Conservation (phyloP, 495 filamentous ascomycete species). For the Penicillium angulare region DNA sequence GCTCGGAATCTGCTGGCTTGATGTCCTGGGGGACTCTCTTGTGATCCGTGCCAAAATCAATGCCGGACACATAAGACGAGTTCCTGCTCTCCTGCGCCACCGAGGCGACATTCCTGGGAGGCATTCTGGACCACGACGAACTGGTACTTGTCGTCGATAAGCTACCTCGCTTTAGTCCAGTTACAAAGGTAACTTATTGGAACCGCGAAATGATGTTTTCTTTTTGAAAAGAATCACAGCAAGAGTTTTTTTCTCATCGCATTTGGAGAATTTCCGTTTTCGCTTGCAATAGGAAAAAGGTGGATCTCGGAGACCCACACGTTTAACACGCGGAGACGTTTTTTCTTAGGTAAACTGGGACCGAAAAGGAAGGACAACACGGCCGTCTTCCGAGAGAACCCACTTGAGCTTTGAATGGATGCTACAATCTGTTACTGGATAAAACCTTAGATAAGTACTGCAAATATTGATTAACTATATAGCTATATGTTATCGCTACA, state of each 20-base stretch:
- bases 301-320: slow-evolving; percentile 7
- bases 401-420: too few species aligned
- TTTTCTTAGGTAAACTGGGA: slow-evolving; percentile 24
- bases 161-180: background rate
- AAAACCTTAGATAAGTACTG: too few species aligned
- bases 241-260: slow-evolving; percentile 2
- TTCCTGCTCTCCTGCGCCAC: background rate
- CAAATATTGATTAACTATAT: too few species aligned
- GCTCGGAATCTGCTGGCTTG: slow-evolving; percentile 25
- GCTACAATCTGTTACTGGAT: background rate
- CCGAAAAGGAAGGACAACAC: slow-evolving; percentile 12
- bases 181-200: background rate
- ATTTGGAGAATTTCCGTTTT: slow-evolving; percentile 21
- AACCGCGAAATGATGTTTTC: background rate
- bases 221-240: background rate
- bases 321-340: slow-evolving; percentile 13
- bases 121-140: slow-evolving; percentile 14
- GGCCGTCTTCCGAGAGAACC: too few species aligned
- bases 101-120: slow-evolving; percentile 10
- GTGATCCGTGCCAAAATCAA: slow-evolving; percentile 5
- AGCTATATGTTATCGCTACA: too few species aligned
- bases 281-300: slow-evolving; percentile 17
- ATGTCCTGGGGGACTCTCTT: slow-evolving; percentile 21
- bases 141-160: background rate
- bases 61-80: slow-evolving; percentile 3